Conservation (phyloP, 2,329 filamentous ascomycete species). For the Mycosphaerella sp. region DNA sequence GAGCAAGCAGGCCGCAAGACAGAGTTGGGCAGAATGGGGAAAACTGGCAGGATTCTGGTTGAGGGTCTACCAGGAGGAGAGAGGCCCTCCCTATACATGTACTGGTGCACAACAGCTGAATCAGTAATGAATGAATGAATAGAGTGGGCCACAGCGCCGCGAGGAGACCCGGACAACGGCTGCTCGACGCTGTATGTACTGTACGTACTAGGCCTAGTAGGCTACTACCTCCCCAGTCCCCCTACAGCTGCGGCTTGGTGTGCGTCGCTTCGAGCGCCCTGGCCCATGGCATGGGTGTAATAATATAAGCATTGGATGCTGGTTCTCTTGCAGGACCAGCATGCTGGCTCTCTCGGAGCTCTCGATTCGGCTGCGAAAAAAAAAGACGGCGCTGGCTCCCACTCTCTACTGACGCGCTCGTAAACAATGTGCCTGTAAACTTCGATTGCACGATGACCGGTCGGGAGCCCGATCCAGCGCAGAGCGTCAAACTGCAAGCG, state of each 20-base stretch:
- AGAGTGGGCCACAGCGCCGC: conserved; percentile 11
- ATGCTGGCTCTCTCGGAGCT: neutral
- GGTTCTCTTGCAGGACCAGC: conserved; percentile 13
- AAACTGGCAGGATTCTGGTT: neutral
- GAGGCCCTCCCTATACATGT: neutral
- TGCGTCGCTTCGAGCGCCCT: conserved; percentile 9
- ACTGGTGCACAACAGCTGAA: conserved; percentile 12
- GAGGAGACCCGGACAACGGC: conserved; percentile 16
- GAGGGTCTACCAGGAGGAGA: neutral
- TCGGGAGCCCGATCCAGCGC: neutral
- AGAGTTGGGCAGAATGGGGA: neutral
- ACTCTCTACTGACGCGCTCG: neutral
- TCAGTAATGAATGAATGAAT: neutral
- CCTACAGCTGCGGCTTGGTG: conserved; percentile 19
- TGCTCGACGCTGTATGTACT: neutral
- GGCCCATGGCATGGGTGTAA: conserved; percentile 8
- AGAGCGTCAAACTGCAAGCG: conserved; percentile 7
- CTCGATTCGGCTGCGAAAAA: conserved; percentile 12
- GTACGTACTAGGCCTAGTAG: no score
- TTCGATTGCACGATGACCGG: conserved; percentile 6
- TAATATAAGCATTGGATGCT: conserved; percentile 14
- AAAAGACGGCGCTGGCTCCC: neutral
- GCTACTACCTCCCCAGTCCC: neutral
- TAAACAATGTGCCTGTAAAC: neutral
- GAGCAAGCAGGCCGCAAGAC: neutral